Evolutionary conservation across 805 yeast species (phyloP), one percentile per base, ranked within the genome.

Genomic region (Nakazawaea siamensis): DNA sequence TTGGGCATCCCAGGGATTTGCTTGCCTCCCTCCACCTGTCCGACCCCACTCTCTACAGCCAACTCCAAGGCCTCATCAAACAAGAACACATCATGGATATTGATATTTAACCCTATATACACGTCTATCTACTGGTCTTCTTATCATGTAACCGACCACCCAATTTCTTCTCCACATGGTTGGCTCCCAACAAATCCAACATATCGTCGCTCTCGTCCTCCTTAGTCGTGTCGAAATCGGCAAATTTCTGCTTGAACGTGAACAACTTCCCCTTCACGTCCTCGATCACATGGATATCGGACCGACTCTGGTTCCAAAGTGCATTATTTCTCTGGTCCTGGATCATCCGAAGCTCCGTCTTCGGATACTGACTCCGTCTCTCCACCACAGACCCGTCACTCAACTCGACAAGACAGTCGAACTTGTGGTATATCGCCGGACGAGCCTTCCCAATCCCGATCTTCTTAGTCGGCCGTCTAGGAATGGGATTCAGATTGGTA

Each of bases 301-400:
- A 73, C 59, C 88, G 76, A 43, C 82, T 73, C 34, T 87, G 85
- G 58, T 92, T 92, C 96, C 97, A 92, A 37, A 83, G 57, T 24
- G 87, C 76, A 49, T 75, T 77, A 50, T 83, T 84, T 60, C 95
- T 76, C 66, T 83, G 94, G 58, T 92, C 98, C 34, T 77, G 74
- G 47, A 92, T 73, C 73, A 86, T 75, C 54, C 92, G 69, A 49
- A 84, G 65, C 51, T 92, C 96, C 35, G 73, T 79, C 49, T 85
- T 82, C 9, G 98, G 98, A 40, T 76, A 85, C 44, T 83, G 94
- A 1, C 95, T 76, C 48, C 83, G 71, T 58, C 98, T 73, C 24
- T 64, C 65, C 23, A 87, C 66, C 2, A 94, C 95, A 20, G 96
- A 82, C 2, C 98, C 98, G 55, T 92, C 98, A 45, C 94, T 80